Conservation (phyloP, 2,329 filamentous ascomycete genomes). For the Ambrosiella xylebori region DNA sequence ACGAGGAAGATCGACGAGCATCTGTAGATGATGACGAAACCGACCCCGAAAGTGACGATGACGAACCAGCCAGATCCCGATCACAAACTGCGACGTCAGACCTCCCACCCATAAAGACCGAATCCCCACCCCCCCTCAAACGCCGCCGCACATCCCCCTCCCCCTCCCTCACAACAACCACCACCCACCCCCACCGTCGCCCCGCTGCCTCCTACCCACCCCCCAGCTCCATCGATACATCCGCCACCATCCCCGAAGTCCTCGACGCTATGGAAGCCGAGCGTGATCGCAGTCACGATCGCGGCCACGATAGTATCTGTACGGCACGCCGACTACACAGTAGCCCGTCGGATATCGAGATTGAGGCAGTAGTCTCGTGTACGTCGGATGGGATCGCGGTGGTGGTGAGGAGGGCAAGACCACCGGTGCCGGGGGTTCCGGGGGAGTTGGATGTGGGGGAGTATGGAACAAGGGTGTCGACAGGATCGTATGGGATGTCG, state of each 20-base stretch:
- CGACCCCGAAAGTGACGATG: conserved; percentile 9
- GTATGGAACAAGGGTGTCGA: background rate
- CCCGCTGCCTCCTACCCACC: conserved; percentile 9
- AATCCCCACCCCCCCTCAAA: conserved; percentile 8
- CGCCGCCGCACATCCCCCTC: conserved; percentile 1
- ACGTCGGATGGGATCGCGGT: conserved; percentile 78
- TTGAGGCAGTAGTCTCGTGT: conserved; percentile 83
- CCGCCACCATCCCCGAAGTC: conserved; percentile 7
- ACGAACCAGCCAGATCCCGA: background rate
- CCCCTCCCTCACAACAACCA: too few species aligned
- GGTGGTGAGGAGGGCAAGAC: conserved; percentile 56
- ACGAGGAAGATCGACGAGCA: conserved; percentile 29
- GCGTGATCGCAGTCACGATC: conserved; percentile 18
- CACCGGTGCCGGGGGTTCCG: conserved; percentile 44
- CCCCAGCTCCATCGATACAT: conserved; percentile 8
- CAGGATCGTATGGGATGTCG: conserved; percentile 23
- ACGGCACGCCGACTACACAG: background rate
- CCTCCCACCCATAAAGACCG: background rate
- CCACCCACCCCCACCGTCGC: background rate
- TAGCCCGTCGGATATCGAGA: conserved; percentile 33
- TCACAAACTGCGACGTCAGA: background rate
- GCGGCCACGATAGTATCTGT: conserved; percentile 15
- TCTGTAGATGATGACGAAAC: conserved; percentile 18
- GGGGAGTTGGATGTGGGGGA: conserved; percentile 19
- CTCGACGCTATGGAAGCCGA: conserved; percentile 19